Evolutionary conservation across 164 flowering plant genomes (phyloP).

Genomic region (Protea cynaroides): DNA sequence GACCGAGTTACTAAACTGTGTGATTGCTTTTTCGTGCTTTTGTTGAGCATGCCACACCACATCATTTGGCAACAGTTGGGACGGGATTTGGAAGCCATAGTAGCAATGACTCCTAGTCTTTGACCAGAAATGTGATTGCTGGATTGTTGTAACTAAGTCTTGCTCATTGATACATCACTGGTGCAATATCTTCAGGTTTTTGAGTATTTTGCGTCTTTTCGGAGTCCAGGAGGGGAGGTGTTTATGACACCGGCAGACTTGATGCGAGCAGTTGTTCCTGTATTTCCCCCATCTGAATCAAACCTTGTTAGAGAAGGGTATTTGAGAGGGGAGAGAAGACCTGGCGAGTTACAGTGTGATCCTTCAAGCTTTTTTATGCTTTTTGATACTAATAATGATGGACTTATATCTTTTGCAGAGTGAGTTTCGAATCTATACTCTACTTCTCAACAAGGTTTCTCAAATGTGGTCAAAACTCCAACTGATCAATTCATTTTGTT

Average conservation of each 20-base stretch:
- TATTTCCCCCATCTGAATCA: constrained; percentile 92
- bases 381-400: constrained; percentile 81
- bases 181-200: constrained; percentile 56
- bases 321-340: constrained; percentile 66
- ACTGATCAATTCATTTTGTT: constrained; percentile 4
- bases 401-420: constrained; percentile 87
- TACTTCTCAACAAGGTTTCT: neutral
- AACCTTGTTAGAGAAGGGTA: constrained; percentile 68
- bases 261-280: constrained; percentile 95
- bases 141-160: neutral
- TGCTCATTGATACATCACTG: neutral
- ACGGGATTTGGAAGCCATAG: no score
- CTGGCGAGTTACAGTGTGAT: constrained; percentile 59
- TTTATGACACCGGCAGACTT: constrained; percentile 89
- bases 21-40: no score
- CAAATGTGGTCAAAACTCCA: neutral
- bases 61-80: no score
- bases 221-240: constrained; percentile 52
- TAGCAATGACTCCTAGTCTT: no score
- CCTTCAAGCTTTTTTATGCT: constrained; percentile 86
- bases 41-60: no score
- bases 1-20: constrained; percentile 4
- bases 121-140: no score
- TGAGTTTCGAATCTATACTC: constrained; percentile 29
- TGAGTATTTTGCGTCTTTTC: constrained; percentile 79